A percentile compares a stretch with the other conserved stretches of the same genome.
phyloP scores from a whole-genome alignment of 352 stramenopile genomes.

The Saprolegnia parasitica region DNA sequence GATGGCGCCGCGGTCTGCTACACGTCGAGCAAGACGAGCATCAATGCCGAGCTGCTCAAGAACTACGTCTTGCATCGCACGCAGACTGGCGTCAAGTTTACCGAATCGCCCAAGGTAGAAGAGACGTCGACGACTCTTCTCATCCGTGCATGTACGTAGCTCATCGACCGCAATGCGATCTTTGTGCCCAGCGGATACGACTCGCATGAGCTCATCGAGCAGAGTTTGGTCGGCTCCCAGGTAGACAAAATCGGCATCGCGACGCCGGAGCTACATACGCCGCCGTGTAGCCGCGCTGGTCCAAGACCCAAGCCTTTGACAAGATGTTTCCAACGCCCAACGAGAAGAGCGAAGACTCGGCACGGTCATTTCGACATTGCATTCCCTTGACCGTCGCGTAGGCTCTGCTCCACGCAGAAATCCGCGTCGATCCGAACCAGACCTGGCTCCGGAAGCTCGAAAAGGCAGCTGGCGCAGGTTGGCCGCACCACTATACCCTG shows the following conservation, averaged over 20 bases:
- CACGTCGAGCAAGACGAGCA: conserved; percentile 72
- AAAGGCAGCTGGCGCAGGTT: conserved; percentile 55
- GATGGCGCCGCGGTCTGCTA: conserved; percentile 73
- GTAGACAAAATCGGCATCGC: not conserved
- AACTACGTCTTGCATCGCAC: conserved; percentile 74
- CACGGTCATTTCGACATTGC: too few species aligned
- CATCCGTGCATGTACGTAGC: too few species aligned
- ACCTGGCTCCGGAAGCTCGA: conserved; percentile 79
- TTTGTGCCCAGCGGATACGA: conserved; percentile 78
- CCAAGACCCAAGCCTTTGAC: conserved; percentile 69
- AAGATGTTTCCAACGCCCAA: conserved; percentile 64
- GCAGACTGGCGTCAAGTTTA: conserved; percentile 68
- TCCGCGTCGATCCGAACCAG: conserved; percentile 63
- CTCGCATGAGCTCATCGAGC: conserved; percentile 63
- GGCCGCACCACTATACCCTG: not conserved
- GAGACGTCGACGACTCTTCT: not conserved
- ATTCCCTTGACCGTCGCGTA: not conserved
- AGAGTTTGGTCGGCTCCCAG: conserved; percentile 71
- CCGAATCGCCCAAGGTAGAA: conserved; percentile 44
- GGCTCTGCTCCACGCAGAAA: conserved; percentile 34
- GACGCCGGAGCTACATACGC: not conserved
- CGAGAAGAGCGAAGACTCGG: conserved; percentile 23
- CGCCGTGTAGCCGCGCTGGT: conserved; percentile 45
- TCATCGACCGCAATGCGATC: conserved; percentile 64
- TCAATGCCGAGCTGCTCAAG: conserved; percentile 65